These are phyloP conservation scores for Aspergillus quadrilineatus DNA, from an alignment of 2,329 filamentous ascomycete species.

Conservation along the genomic window DNA sequence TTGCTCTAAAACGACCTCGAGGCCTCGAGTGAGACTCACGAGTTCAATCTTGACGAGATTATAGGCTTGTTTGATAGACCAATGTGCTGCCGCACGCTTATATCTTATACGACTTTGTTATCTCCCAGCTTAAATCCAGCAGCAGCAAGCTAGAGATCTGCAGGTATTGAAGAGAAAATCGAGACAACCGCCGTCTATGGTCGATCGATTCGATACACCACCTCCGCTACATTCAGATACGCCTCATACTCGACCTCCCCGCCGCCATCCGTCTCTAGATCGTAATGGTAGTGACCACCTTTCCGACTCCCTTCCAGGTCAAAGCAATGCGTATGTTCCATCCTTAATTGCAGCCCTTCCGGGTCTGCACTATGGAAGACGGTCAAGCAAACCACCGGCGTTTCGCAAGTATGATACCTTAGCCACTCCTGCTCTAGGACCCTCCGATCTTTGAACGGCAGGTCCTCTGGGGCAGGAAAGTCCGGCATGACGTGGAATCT, in stretches of 20 bases:
- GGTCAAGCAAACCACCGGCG: slow-evolving; percentile 42
- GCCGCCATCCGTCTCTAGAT: slow-evolving; percentile 21
- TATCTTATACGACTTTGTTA: no score
- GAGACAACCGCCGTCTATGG: neutral
- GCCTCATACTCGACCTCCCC: slow-evolving; percentile 11
- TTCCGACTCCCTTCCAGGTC: slow-evolving; percentile 28
- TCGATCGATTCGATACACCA: slow-evolving; percentile 8
- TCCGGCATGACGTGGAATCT: slow-evolving; percentile 50
- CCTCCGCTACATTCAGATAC: slow-evolving; percentile 9
- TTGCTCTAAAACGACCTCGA: no score
- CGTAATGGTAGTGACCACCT: slow-evolving; percentile 51
- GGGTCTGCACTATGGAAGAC: slow-evolving; percentile 47
- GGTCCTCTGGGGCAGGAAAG: slow-evolving; percentile 31
- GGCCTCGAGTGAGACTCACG: no score
- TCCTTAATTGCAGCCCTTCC: slow-evolving; percentile 39
- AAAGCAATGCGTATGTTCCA: slow-evolving; percentile 53
- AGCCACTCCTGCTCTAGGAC: slow-evolving; percentile 41
- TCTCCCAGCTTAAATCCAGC: no score
- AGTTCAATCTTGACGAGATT: no score
- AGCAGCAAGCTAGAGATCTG: no score
- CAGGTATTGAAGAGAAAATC: no score
- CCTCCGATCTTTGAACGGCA: slow-evolving; percentile 29
- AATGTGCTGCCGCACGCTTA: no score
- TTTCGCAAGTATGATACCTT: slow-evolving; percentile 39
- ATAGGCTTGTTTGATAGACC: no score